These are phyloP conservation scores for Salix exigua DNA, from an alignment of 345 rosid species.

Conservation along the genomic window DNA sequence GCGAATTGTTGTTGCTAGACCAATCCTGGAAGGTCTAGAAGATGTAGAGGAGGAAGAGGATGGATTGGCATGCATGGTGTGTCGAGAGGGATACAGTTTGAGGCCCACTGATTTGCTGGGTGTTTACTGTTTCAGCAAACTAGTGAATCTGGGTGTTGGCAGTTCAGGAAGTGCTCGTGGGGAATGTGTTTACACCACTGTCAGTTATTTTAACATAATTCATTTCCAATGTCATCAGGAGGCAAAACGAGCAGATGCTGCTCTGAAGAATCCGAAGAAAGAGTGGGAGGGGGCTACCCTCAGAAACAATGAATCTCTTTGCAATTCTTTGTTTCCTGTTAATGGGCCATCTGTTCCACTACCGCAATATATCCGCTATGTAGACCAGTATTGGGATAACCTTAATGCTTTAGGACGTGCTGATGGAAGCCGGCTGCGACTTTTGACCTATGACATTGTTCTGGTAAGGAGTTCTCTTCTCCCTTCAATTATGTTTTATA, in stretches of 20 bases:
- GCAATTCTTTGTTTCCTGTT: slow-evolving; percentile 92
- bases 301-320: slow-evolving; percentile 91
- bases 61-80: slow-evolving; percentile 98
- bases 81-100: slow-evolving; percentile 93
- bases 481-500: not conserved
- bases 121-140: slow-evolving; percentile 81
- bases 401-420: slow-evolving; percentile 91
- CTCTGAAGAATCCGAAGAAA: slow-evolving; percentile 91
- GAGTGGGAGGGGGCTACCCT: slow-evolving; percentile 99
- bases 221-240: slow-evolving; percentile 99
- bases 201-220: slow-evolving; percentile 86
- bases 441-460: slow-evolving; percentile 88
- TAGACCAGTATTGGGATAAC: slow-evolving; percentile 95
- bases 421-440: slow-evolving; percentile 88
- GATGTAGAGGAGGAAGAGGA: slow-evolving; percentile 96
- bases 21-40: slow-evolving; percentile 88
- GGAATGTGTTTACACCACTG: slow-evolving; percentile 96
- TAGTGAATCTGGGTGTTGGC: slow-evolving; percentile 89
- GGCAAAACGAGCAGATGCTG: slow-evolving; percentile 98
- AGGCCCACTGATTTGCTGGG: slow-evolving; percentile 92
- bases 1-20: slow-evolving; percentile 75
- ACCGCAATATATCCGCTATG: slow-evolving; percentile 72
- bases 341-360: slow-evolving; percentile 83
- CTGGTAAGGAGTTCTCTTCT: slow-evolving; percentile 46
- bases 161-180: slow-evolving; percentile 92